phyloP scores from a whole-genome alignment of 768 basidiomycete genomes.

The Mycena pura region DNA sequence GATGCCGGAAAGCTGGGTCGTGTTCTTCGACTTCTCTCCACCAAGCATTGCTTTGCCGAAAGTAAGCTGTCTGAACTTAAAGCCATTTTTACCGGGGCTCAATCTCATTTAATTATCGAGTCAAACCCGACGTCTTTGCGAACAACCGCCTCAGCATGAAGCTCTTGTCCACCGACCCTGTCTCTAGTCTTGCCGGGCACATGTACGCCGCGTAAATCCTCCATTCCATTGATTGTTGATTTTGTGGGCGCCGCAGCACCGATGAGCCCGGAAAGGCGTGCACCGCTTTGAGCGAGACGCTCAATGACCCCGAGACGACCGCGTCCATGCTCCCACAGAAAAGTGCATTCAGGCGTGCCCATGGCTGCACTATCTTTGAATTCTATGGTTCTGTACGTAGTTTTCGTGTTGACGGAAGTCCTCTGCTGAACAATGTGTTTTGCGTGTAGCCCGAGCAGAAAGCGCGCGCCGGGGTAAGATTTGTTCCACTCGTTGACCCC shows the following conservation, averaged over 20 bases:
- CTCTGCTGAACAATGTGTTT: neutral
- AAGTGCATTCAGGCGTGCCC: conserved; percentile 25
- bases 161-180: conserved; percentile 39
- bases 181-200: conserved; percentile 33
- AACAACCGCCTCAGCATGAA: conserved; percentile 49
- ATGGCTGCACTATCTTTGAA: conserved; percentile 28
- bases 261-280: conserved; percentile 32
- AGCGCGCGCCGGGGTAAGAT: conserved; percentile 18
- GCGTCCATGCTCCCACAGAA: conserved; percentile 6
- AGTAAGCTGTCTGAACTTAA: conserved; percentile 26
- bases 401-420: too few relatives aligned
- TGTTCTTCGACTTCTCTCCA: conserved; percentile 46
- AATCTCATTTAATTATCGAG: conserved; percentile 25
- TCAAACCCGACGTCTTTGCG: conserved; percentile 44
- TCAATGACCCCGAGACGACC: conserved; percentile 20
- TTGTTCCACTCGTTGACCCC: neutral
- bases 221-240: neutral
- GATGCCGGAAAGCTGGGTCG: conserved; percentile 45
- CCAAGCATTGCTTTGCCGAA: conserved; percentile 50
- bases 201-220: conserved; percentile 32
- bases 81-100: neutral
- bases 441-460: conserved; percentile 21
- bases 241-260: neutral
- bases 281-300: conserved; percentile 36
- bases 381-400: conserved; percentile 21